A percentile compares a stretch with the other conserved stretches of the same genome.
Evolutionary conservation across 2,329 filamentous ascomycete species (phyloP).

Genomic region (Penicillium glabrum): DNA sequence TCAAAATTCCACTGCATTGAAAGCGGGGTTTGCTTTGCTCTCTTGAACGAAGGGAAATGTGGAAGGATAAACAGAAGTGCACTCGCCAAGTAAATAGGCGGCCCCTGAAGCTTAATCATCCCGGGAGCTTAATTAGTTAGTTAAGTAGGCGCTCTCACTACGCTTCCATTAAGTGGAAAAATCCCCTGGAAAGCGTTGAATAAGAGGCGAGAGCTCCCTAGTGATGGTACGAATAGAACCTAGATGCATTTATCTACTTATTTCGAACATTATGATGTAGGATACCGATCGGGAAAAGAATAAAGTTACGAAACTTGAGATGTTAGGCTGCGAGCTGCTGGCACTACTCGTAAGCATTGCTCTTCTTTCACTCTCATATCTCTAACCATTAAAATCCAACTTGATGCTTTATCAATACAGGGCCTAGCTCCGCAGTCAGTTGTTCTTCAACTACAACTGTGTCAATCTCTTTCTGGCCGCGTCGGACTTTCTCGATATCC

Average conservation of each 20-base stretch:
- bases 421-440: neutral
- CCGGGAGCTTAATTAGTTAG: no score
- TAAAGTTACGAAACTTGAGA: no score
- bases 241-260: no score
- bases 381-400: neutral
- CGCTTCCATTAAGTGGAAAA: no score
- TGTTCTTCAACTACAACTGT: constrained; percentile 4
- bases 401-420: neutral
- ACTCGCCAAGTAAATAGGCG: neutral
- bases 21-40: neutral
- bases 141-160: no score
- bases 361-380: neutral
- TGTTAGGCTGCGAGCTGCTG: no score
- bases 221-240: neutral
- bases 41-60: neutral
- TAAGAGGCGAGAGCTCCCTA: no score
- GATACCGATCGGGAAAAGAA: no score
- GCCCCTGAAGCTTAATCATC: neutral
- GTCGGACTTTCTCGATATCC: constrained; percentile 8
- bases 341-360: neutral
- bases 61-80: neutral
- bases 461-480: constrained; percentile 7
- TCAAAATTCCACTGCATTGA: neutral
- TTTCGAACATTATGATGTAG: no score
- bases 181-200: no score